phyloP scores from a whole-genome alignment of 129 eudicot genomes.

The Logfia minima region DNA sequence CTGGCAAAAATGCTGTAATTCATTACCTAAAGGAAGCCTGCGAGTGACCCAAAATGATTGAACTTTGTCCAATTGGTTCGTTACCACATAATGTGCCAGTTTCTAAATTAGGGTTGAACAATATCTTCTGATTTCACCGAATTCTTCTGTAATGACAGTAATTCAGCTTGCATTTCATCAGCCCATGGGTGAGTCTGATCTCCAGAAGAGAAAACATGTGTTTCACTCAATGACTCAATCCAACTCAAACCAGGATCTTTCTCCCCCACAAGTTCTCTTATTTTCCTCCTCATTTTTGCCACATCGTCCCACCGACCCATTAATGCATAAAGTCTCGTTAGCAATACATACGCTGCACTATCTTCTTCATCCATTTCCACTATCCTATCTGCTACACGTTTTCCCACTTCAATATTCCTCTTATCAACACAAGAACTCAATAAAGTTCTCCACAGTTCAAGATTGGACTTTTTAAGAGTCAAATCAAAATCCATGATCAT shows the following conservation, averaged over 20 bases:
- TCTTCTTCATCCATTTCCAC: conserved; percentile 45
- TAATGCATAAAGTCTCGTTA: conserved; percentile 53
- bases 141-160: conserved; percentile 43
- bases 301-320: conserved; percentile 69
- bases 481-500: conserved; percentile 47
- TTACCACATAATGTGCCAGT: background rate
- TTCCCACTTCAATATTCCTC: conserved; percentile 50
- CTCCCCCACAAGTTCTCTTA: conserved; percentile 44
- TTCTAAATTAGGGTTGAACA: conserved; percentile 11
- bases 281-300: conserved; percentile 56
- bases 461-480: conserved; percentile 19
- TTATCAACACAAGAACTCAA: conserved; percentile 55
- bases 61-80: background rate
- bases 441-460: conserved; percentile 74
- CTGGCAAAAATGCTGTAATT: background rate
- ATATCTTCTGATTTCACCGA: conserved; percentile 30
- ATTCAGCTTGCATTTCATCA: conserved; percentile 47
- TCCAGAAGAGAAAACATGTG: conserved; percentile 64
- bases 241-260: conserved; percentile 79
- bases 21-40: background rate
- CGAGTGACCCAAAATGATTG: background rate
- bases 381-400: conserved; percentile 57
- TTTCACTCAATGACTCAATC: conserved; percentile 47
- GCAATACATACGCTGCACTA: conserved; percentile 48
- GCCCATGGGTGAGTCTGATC: conserved; percentile 51